phyloP scores from a whole-genome alignment of 495 filamentous ascomycete genomes.

The Tetracladium marchalianum region DNA sequence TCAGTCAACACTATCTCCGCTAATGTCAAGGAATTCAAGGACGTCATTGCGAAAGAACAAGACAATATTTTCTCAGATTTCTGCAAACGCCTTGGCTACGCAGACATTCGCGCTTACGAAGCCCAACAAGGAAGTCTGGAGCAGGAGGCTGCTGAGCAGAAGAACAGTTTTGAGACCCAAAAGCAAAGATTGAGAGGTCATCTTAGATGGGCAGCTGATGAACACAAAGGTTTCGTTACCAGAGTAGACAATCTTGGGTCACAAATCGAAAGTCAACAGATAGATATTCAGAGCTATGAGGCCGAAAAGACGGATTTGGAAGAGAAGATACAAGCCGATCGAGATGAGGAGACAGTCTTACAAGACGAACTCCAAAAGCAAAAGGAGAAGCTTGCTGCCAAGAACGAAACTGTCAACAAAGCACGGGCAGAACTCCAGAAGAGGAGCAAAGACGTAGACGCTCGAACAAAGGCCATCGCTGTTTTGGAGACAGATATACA shows the following conservation, averaged over 20 bases:
- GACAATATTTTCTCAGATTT: conserved; percentile 84
- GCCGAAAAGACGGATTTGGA: conserved; percentile 65
- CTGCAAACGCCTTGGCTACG: conserved; percentile 78
- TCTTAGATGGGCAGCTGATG: conserved; percentile 57
- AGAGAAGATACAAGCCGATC: conserved; percentile 57
- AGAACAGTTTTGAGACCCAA: conserved; percentile 75
- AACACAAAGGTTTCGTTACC: conserved; percentile 22
- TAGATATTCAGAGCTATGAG: conserved; percentile 57
- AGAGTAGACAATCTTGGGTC: conserved; percentile 59
- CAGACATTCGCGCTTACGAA: conserved; percentile 86
- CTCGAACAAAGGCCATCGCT: conserved; percentile 64
- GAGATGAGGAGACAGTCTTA: conserved; percentile 68
- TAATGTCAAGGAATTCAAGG: conserved; percentile 56
- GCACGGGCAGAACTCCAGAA: conserved; percentile 79
- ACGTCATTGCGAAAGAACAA: conserved; percentile 74
- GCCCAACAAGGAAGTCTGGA: conserved; percentile 84
- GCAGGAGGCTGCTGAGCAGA: conserved; percentile 78
- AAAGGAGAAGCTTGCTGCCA: conserved; percentile 53
- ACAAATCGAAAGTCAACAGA: conserved; percentile 52
- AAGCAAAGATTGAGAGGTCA: conserved; percentile 71
- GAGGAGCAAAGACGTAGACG: conserved; percentile 71
- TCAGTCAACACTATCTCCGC: conserved; percentile 56
- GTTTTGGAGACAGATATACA: conserved; percentile 74
- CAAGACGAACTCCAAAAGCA: conserved; percentile 59
- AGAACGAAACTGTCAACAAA: conserved; percentile 65